phyloP scores from a whole-genome alignment of 257 asterid species.

The Rehmannia glutinosa region DNA sequence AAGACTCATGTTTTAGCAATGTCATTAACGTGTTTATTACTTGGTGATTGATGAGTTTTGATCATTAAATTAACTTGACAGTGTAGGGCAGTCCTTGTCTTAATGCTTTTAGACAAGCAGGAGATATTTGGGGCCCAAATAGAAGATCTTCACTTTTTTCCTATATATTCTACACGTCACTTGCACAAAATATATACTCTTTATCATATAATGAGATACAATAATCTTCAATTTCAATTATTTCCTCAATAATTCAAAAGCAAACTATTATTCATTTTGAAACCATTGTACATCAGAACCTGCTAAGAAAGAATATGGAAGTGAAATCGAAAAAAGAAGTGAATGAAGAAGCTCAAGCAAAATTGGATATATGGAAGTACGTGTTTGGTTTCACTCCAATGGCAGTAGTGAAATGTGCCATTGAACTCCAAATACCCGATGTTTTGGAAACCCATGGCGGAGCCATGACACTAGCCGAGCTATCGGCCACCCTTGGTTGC shows the following conservation, averaged over 20 bases:
- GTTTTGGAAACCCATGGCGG: constrained; percentile 41
- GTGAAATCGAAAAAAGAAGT: not conserved
- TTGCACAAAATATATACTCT: no score
- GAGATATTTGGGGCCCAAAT: no score
- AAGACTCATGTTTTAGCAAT: not conserved
- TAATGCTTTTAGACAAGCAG: no score
- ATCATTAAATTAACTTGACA: no score
- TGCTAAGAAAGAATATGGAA: constrained; percentile 1
- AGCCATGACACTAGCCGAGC: constrained; percentile 32
- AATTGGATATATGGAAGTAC: constrained; percentile 50
- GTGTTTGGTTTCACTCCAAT: constrained; percentile 53
- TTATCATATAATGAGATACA: no score
- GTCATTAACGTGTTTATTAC: not conserved
- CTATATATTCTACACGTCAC: no score
- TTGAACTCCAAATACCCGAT: constrained; percentile 65
- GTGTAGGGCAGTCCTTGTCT: no score
- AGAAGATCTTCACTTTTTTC: no score
- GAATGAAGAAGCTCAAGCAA: constrained; percentile 28
- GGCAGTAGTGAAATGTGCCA: constrained; percentile 67
- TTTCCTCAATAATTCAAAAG: no score
- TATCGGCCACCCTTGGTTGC: constrained; percentile 50
- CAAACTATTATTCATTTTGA: not conserved
- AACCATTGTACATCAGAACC: not conserved
- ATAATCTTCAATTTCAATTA: no score
- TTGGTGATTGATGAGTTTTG: not conserved